phyloP scores from a whole-genome alignment of 2,329 filamentous ascomycete species.

The Lecanicillium sp. region DNA sequence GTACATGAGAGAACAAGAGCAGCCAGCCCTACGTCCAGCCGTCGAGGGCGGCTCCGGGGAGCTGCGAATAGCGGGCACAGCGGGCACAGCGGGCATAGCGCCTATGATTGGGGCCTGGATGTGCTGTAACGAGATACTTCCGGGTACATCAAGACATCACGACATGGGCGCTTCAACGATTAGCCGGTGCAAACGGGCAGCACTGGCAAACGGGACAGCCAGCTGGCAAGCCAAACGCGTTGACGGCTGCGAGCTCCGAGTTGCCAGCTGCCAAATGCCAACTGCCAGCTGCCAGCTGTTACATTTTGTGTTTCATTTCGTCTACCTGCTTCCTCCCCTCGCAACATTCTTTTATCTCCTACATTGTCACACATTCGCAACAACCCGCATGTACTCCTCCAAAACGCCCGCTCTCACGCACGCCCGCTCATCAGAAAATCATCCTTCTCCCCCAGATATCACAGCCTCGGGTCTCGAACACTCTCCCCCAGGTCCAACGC shows the following conservation, averaged over 20 bases:
- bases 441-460: constrained; percentile 1
- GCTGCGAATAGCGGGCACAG: neutral
- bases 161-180: too few relatives aligned
- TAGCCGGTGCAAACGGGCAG: too few relatives aligned
- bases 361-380: neutral
- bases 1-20: neutral
- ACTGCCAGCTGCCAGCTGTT: neutral
- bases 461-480: constrained; percentile 9
- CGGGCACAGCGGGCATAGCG: constrained; percentile 8
- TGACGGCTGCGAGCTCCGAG: neutral
- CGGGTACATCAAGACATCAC: too few relatives aligned
- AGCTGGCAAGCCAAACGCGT: too few relatives aligned
- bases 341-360: neutral
- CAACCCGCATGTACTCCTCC: neutral
- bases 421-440: neutral
- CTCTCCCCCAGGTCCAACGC: constrained; percentile 1
- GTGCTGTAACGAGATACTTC: neutral
- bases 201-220: too few relatives aligned
- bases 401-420: neutral
- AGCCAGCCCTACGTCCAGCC: neutral
- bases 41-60: neutral
- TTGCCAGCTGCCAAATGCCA: neutral
- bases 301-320: neutral
- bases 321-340: neutral
- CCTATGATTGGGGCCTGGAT: neutral